A percentile compares a stretch with the other conserved stretches of the same genome.
Evolutionary conservation across 2,329 filamentous ascomycete species (phyloP).

Genomic region (Colletotrichum sp.): DNA sequence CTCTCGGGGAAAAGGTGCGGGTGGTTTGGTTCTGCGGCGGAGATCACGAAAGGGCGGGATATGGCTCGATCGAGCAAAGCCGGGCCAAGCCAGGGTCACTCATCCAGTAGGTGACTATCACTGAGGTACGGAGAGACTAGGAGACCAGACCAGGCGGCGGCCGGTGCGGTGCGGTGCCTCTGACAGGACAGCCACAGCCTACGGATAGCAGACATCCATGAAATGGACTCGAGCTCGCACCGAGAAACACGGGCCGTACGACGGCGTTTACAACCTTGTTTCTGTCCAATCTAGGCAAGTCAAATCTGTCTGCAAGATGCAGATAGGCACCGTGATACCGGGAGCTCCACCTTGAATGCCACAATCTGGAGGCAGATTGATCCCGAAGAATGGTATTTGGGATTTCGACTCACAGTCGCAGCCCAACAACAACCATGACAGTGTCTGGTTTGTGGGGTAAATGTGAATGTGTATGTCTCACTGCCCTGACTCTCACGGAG

Average conservation of each 20-base stretch:
- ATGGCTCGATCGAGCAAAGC: not conserved
- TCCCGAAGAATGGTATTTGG: not conserved
- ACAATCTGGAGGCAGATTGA: not conserved
- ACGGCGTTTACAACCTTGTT: conserved; percentile 11
- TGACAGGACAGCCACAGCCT: not conserved
- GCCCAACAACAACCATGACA: not conserved
- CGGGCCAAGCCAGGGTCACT: not conserved
- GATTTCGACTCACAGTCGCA: not conserved
- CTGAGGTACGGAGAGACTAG: not conserved
- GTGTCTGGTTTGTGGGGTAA: conserved; percentile 9
- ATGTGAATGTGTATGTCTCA: not conserved
- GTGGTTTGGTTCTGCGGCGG: not conserved
- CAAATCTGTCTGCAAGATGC: conserved; percentile 15
- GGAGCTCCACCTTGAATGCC: conserved; percentile 13
- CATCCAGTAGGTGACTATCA: not conserved
- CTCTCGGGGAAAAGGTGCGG: conserved; percentile 1
- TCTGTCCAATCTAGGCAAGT: conserved; percentile 15
- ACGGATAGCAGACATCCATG: not conserved
- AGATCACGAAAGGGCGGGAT: conserved; percentile 1
- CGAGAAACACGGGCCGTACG: conserved; percentile 13
- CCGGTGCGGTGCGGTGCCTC: not conserved
- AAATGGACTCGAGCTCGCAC: not conserved
- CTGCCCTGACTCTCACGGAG: not conserved
- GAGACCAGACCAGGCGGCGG: not conserved
- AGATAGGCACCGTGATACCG: conserved; percentile 16